Base-by-base conservation (phyloP, 768 basidiomycete genomes). In the Lanmaoa pseudosensibilis region DNA sequence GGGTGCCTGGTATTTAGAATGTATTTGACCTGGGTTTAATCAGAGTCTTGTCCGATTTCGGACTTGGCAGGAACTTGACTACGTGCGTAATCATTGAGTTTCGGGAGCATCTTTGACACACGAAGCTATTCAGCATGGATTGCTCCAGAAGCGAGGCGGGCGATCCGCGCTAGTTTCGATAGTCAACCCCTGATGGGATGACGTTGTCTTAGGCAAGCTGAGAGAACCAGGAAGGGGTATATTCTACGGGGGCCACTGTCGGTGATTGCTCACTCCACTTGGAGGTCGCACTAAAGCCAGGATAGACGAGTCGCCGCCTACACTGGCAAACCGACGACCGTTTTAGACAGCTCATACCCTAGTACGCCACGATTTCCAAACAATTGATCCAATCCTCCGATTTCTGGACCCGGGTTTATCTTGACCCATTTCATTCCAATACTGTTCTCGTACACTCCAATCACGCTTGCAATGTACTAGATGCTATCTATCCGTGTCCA, bases 1-100 rank as follows among this genome's bases (percentile, higher is more conserved):
- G 18, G 37, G 7, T 43, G 15, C 5, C 19, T 23, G 27, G 27
- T 59, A 63, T 62, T 46, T 46, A 50, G 59, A 58, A 43, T 50
- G 32, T 58, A 58, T 63, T 55, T 50, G 8, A 19, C 32, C 34
- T 5, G 30, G 30, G 23, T 21, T 16, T 8, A 52, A 39, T 19
- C 12, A n/a, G n/a, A 37, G 12, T 16, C 38, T 30, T 27, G 37
- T 43, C 49, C 23, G 18, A 50, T 12, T 13, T 16, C 1, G 23
- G 47, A 48, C 21, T 21, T 4, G 46, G 19, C 15, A 6, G 18
- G 12, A 46, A 21, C 19, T 8, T n/a, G n/a, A 21, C n/a, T 21
- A 11, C 3, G 0, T 19, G 12, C 21, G 40, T 39, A 27, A 27
- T 6, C n/a, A 39, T 37, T 16, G 40, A 41, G 40, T 21, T 41